Conservation (phyloP, 805 yeast species). For the Barnettozyma siamensis region DNA sequence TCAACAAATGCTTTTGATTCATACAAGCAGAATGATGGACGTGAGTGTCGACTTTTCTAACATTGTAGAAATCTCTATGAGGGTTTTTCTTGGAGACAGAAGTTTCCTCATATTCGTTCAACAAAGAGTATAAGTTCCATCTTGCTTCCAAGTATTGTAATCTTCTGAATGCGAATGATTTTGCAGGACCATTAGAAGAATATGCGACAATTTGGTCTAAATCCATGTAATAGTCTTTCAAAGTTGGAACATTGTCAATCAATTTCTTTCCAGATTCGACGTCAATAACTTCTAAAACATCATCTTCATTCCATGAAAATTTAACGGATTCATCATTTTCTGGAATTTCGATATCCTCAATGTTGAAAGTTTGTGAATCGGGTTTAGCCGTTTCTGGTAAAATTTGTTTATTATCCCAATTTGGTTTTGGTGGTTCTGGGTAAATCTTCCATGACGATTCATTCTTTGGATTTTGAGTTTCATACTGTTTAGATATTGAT, state of each 20-base stretch:
- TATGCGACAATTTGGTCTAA: slow-evolving; percentile 65
- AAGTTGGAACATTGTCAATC: slow-evolving; percentile 65
- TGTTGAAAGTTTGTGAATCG: slow-evolving; percentile 38
- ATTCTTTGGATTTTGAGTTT: slow-evolving; percentile 82
- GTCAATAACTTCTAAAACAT: slow-evolving; percentile 60
- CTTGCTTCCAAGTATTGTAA: slow-evolving; percentile 92
- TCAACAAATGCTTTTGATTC: slow-evolving; percentile 94
- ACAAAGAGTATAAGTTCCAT: slow-evolving; percentile 84
- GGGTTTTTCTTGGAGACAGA: slow-evolving; percentile 89
- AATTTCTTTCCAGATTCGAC: slow-evolving; percentile 28
- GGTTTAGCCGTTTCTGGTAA: slow-evolving; percentile 34
- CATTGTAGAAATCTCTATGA: slow-evolving; percentile 95
- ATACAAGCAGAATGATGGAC: slow-evolving; percentile 99
- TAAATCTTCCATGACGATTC: slow-evolving; percentile 66
- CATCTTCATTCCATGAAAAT: slow-evolving; percentile 50
- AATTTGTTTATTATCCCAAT: slow-evolving; percentile 66
- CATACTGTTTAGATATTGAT: slow-evolving; percentile 62
- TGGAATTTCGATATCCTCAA: slow-evolving; percentile 37
- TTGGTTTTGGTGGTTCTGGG: slow-evolving; percentile 92
- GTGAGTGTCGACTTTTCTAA: slow-evolving; percentile 95
- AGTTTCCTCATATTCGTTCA: slow-evolving; percentile 90
- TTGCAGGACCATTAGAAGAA: slow-evolving; percentile 93
- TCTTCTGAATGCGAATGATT: slow-evolving; percentile 92
- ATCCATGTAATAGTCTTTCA: slow-evolving; percentile 82
- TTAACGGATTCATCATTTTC: slow-evolving; percentile 42